Conservation (phyloP, 352 stramenopile genomes). For the Globisporangium echinulatum region DNA sequence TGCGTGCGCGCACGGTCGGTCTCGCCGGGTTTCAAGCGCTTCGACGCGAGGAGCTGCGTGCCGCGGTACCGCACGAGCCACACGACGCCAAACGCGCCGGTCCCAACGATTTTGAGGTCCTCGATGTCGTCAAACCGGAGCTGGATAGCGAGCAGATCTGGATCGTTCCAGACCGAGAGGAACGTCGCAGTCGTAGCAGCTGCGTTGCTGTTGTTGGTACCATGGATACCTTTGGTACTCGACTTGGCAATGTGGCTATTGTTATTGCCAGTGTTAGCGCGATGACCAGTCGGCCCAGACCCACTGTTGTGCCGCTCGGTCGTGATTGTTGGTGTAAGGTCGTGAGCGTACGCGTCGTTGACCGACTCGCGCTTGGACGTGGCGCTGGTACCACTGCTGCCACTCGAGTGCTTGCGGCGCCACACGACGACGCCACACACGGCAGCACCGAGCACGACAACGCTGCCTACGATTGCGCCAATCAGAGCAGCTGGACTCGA, state of each 20-base stretch:
- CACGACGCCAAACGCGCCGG: neutral
- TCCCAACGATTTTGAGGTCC: constrained; percentile 20
- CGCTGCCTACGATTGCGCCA: constrained; percentile 6
- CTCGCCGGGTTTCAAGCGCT: constrained; percentile 32
- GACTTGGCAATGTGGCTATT: too few relatives aligned
- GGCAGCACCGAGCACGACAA: constrained; percentile 5
- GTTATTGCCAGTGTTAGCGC: too few relatives aligned
- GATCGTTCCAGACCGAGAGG: constrained; percentile 35
- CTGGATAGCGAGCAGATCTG: constrained; percentile 34
- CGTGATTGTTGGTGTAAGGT: neutral
- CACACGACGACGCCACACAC: constrained; percentile 4
- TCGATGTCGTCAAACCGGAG: constrained; percentile 37
- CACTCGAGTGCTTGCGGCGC: neutral
- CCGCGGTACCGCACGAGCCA: constrained; percentile 8
- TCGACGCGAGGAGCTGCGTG: constrained; percentile 11
- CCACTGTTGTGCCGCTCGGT: too few relatives aligned
- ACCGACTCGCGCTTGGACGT: neutral
- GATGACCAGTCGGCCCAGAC: too few relatives aligned
- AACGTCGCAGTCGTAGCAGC: too few relatives aligned
- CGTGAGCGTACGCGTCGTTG: neutral
- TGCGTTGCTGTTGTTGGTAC: too few relatives aligned
- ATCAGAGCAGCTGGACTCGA: constrained; percentile 15
- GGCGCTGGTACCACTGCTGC: neutral
- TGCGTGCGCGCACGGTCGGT: constrained; percentile 25
- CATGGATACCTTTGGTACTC: too few relatives aligned